These are phyloP conservation scores for Parietichytrium sp. DNA, from an alignment of 108 stramenopile species.

Conservation along the genomic window DNA sequence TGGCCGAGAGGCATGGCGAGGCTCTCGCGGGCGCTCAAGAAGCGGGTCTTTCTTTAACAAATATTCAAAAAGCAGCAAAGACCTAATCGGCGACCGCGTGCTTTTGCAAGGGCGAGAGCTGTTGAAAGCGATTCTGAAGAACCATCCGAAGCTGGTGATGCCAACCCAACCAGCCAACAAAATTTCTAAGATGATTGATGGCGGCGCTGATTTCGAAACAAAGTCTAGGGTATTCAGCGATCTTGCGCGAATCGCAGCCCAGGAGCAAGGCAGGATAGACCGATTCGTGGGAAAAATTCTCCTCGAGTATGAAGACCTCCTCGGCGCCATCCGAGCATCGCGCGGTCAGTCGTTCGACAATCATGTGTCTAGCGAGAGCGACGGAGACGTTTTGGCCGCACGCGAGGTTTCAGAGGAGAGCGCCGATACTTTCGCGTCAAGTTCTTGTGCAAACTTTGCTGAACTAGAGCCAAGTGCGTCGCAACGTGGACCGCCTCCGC, in stretches of 20 bases:
- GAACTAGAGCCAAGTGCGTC: background rate
- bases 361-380: too few relatives aligned
- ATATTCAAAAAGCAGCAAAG: background rate
- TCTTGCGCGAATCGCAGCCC: background rate
- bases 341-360: background rate
- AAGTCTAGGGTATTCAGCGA: background rate
- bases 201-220: background rate
- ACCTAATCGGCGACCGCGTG: background rate
- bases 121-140: background rate
- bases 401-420: background rate
- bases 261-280: conserved; percentile 11
- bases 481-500: background rate
- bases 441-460: background rate
- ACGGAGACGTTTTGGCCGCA: background rate
- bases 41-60: background rate
- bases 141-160: background rate
- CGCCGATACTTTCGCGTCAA: background rate
- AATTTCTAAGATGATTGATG: background rate
- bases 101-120: background rate
- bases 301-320: background rate
- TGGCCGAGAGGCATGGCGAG: background rate
- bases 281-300: background rate
- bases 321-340: background rate
- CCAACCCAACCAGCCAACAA: background rate
- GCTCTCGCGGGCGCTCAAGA: background rate